Evolutionary conservation across 2,329 filamentous ascomycete genomes (phyloP).

Genomic region (Aspergillus nomiae): DNA sequence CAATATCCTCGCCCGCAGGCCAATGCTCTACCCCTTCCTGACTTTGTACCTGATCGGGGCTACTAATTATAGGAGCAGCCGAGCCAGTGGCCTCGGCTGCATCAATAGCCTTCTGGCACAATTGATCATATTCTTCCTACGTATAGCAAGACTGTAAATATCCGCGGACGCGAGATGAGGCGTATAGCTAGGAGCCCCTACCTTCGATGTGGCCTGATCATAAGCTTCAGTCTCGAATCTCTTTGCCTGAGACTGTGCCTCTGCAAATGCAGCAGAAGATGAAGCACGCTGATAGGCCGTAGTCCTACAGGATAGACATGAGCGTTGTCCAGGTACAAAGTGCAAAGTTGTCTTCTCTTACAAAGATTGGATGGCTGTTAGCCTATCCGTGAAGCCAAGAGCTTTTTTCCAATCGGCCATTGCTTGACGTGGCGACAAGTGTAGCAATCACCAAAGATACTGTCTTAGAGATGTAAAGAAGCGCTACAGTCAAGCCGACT

Average conservation of each 20-base stretch:
- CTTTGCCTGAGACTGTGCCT: slow-evolving; percentile 62
- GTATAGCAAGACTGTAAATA: slow-evolving; percentile 6
- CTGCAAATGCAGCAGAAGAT: slow-evolving; percentile 47
- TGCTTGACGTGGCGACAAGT: background rate
- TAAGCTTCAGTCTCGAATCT: slow-evolving; percentile 58
- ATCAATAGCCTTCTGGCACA: slow-evolving; percentile 44
- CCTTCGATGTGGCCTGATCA: slow-evolving; percentile 39
- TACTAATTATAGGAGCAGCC: slow-evolving; percentile 25
- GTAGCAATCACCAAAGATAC: background rate
- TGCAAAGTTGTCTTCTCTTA: slow-evolving; percentile 40
- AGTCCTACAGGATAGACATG: slow-evolving; percentile 38
- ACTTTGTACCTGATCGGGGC: slow-evolving; percentile 23
- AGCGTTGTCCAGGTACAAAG: background rate
- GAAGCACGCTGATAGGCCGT: slow-evolving; percentile 51
- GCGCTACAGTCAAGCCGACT: background rate
- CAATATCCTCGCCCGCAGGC: slow-evolving; percentile 47
- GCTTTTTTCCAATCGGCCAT: slow-evolving; percentile 51
- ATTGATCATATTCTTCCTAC: slow-evolving; percentile 60
- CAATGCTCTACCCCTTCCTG: slow-evolving; percentile 25
- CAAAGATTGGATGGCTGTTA: slow-evolving; percentile 65
- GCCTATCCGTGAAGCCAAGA: slow-evolving; percentile 62
- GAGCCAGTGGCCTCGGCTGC: slow-evolving; percentile 29
- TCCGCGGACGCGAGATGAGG: background rate
- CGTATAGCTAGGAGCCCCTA: slow-evolving; percentile 20
- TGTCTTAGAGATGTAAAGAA: background rate